phyloP scores from a whole-genome alignment of 2,329 filamentous ascomycete genomes.

The Westerdykella sp. region DNA sequence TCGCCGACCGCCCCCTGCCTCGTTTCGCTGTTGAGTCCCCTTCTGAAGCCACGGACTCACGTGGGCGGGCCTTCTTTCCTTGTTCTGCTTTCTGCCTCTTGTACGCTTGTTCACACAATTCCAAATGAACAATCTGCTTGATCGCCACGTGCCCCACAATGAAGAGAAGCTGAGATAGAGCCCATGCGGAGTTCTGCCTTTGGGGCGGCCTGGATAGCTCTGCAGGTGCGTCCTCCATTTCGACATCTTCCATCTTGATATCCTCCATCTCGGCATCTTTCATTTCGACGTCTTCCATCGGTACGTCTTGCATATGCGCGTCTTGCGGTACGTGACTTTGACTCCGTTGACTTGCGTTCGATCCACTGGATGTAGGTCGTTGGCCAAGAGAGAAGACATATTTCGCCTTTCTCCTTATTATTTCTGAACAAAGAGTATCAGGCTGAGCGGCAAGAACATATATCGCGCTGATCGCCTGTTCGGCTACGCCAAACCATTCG shows the following conservation, averaged over 20 bases:
- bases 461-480: conserved; percentile 93
- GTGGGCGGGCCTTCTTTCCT: conserved; percentile 56
- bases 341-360: conserved; percentile 27
- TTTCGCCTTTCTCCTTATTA: conserved; percentile 79
- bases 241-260: neutral
- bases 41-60: conserved; percentile 26
- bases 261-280: conserved; percentile 11
- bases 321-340: conserved; percentile 1
- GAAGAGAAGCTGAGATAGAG: conserved; percentile 85
- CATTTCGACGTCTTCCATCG: conserved; percentile 12
- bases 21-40: conserved; percentile 32
- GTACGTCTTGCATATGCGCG: conserved; percentile 4
- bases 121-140: conserved; percentile 97
- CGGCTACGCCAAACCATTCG: conserved; percentile 88
- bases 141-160: conserved; percentile 95
- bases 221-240: conserved; percentile 12
- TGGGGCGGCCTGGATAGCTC: conserved; percentile 22
- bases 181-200: conserved; percentile 64
- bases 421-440: conserved; percentile 84
- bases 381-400: conserved; percentile 63
- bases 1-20: conserved; percentile 37
- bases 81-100: conserved; percentile 92
- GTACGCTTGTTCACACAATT: conserved; percentile 96
- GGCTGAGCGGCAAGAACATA: conserved; percentile 92
- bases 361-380: conserved; percentile 26